A percentile compares a stretch with the other conserved stretches of the same genome.
phyloP scores from a whole-genome alignment of 352 stramenopile genomes.

The Phytopythium boreale region DNA sequence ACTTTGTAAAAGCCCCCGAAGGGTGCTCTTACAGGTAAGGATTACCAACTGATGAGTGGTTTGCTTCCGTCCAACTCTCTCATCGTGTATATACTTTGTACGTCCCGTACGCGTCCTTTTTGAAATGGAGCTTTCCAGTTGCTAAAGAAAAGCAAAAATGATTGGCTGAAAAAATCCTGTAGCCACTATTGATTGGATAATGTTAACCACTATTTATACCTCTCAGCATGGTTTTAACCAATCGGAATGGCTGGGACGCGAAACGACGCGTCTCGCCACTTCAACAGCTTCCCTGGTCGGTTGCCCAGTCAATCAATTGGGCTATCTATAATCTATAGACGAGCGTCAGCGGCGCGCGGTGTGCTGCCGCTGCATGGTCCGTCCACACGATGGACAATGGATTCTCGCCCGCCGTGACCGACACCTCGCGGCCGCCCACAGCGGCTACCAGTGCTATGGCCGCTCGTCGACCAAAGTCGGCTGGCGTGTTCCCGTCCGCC shows the following conservation, averaged over 20 bases:
- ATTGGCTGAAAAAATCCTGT: background rate
- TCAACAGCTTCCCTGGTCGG: background rate
- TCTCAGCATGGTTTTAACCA: background rate
- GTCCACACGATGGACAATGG: slow-evolving; percentile 5
- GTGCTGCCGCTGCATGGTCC: background rate
- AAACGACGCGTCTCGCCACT: slow-evolving; percentile 1
- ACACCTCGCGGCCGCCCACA: background rate
- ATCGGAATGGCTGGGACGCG: background rate
- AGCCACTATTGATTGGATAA: background rate
- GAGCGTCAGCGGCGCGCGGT: background rate
- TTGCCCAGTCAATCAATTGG: too few species aligned
- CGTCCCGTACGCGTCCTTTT: slow-evolving; percentile 17
- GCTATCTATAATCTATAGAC: background rate
- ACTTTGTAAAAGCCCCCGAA: slow-evolving; percentile 65
- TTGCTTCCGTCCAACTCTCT: slow-evolving; percentile 3
- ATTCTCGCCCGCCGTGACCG: background rate
- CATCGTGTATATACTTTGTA: background rate
- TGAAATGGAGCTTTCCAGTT: too few species aligned
- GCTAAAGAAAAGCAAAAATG: too few species aligned
- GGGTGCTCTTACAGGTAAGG: slow-evolving; percentile 71
- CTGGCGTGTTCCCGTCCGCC: slow-evolving; percentile 16
- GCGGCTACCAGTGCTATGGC: background rate
- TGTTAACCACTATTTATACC: background rate
- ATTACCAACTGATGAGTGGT: slow-evolving; percentile 82
- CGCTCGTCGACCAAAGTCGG: slow-evolving; percentile 22